Conservation (phyloP, 305 asterid genomes). For the Caryopteris hybrid region DNA sequence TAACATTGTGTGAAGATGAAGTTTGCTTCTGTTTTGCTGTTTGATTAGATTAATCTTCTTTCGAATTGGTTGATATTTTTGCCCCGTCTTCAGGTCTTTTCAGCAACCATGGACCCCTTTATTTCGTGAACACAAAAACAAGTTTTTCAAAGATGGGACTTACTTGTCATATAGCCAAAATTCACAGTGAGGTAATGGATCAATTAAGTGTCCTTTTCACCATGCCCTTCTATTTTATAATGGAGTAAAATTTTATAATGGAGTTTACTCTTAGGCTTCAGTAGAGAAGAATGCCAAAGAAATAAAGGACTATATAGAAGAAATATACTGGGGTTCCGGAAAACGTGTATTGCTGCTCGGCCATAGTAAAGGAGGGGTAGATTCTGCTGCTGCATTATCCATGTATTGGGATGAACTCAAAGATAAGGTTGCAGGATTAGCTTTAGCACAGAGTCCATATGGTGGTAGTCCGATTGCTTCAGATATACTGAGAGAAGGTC, state of each 20-base stretch:
- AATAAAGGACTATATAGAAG: conserved; percentile 85
- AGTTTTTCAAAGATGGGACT: conserved; percentile 87
- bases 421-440: conserved; percentile 92
- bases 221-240: conserved; percentile 17
- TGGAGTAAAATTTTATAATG: conserved; percentile 23
- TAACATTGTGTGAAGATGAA: not conserved
- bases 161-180: conserved; percentile 91
- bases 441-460: conserved; percentile 90
- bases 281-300: conserved; percentile 86
- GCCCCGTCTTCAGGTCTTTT: conserved; percentile 61
- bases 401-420: conserved; percentile 86
- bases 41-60: not conserved
- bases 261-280: conserved; percentile 62
- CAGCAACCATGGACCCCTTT: conserved; percentile 98
- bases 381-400: conserved; percentile 88
- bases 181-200: conserved; percentile 81
- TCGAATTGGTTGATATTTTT: not conserved
- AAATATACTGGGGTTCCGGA: conserved; percentile 83
- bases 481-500: conserved; percentile 87
- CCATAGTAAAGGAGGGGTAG: conserved; percentile 96
- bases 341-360: conserved; percentile 84
- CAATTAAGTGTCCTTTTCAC: not conserved
- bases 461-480: conserved; percentile 98
- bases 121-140: conserved; percentile 72
- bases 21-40: not conserved